Evolutionary conservation across 2,329 filamentous ascomycete genomes (phyloP), one percentile per base, ranked within the genome.

Genomic region (Microsporum audouinii): DNA sequence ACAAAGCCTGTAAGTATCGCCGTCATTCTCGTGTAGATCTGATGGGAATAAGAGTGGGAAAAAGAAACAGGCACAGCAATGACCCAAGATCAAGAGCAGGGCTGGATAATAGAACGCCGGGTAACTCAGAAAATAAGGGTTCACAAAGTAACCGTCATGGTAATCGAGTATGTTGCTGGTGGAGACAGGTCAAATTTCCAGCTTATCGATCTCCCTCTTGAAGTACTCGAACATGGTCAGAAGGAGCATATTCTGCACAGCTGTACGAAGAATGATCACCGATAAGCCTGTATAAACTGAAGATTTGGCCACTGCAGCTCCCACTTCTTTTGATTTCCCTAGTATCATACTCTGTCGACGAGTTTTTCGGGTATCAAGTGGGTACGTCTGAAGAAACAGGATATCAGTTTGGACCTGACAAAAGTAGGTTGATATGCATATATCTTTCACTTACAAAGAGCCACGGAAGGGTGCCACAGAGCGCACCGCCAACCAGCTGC

Each of bases 211-310:
- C 60, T 69, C 69, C 61, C 69, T 69, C 67, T 77, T 78, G 41
- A 77, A 72, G 61, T 76, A 76, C 66, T 79, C 77, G 58, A 77
- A 78, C 23, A 76, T 70, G 64, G 74, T 75, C 66, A 78, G 71
- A 47, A 78, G 69, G 55, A 79, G 77, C 76, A 78, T 78, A 66
- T 78, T 78, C 67, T 79, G 77, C 31, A 79, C 66, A 5, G 72
- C 73, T 2, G 77, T 78, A 17, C 77, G 75, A 33, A 77, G 64
- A 41, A 79, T 70, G 43, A 77, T 76, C 62, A 78, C 77, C 6
- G 77, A 76, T n/a, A 79, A 66, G 5, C 77, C 77, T 63, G 76
- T 78, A 67, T 78, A 79, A 70, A 76, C 77, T 64, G 75, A 75
- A 29, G 74, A 75, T 51, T 73, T 72, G 56, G 75, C 72, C 1